Percentiles rank a stretch among this genome's conserved stretches.
phyloP scores from a whole-genome alignment of 2,329 filamentous ascomycete species.

The Fusarium clavum region DNA sequence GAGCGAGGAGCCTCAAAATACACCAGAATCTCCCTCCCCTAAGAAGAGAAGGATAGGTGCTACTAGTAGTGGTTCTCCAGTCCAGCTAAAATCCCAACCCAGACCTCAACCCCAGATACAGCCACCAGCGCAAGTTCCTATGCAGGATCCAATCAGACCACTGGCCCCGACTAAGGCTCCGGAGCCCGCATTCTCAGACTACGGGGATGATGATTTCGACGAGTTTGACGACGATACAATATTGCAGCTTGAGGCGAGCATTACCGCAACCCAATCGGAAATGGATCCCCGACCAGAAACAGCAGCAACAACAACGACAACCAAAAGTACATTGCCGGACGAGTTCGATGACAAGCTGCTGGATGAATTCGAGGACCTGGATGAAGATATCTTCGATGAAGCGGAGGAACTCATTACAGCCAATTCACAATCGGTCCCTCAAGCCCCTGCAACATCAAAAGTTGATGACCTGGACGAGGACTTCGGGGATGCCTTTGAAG shows the following conservation, averaged over 20 bases:
- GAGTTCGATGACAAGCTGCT: constrained; percentile 69
- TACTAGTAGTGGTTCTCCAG: constrained; percentile 42
- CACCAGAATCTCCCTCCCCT: constrained; percentile 58
- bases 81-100: constrained; percentile 23
- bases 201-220: constrained; percentile 67
- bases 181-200: constrained; percentile 57
- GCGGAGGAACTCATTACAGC: constrained; percentile 52
- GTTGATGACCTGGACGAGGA: constrained; percentile 46
- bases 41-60: constrained; percentile 52
- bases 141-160: neutral
- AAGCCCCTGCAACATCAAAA: constrained; percentile 14
- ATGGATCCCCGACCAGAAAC: constrained; percentile 8
- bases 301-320: neutral
- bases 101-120: constrained; percentile 13
- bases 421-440: constrained; percentile 36
- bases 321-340: constrained; percentile 46
- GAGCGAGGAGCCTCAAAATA: constrained; percentile 47
- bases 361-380: constrained; percentile 74
- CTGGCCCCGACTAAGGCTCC: neutral
- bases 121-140: neutral
- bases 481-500: constrained; percentile 64
- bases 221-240: constrained; percentile 72
- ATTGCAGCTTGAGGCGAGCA: constrained; percentile 63
- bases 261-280: constrained; percentile 49
- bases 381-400: constrained; percentile 69